These are phyloP conservation scores for Dalbergia cochinchinensis DNA, from an alignment of 306 rosid genomes.

Conservation along the genomic window DNA sequence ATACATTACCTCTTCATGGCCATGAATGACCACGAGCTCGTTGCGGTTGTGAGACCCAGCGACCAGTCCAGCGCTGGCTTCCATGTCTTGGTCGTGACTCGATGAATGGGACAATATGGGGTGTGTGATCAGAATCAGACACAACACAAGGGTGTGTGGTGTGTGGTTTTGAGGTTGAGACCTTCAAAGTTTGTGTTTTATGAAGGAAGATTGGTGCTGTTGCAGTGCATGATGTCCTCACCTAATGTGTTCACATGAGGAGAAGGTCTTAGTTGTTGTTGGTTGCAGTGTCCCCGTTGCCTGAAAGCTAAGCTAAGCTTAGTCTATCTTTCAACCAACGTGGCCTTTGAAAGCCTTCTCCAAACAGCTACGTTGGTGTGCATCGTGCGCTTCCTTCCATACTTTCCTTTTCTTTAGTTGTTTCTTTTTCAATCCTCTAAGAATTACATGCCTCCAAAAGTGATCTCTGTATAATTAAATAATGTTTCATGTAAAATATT, in stretches of 20 bases:
- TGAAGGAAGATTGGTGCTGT: conserved; percentile 33
- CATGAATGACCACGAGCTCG: conserved; percentile 53
- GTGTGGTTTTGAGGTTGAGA: conserved; percentile 35
- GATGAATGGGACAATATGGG: conserved; percentile 56
- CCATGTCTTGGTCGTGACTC: conserved; percentile 46
- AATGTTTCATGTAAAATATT: too few relatives aligned
- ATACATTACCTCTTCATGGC: conserved; percentile 52
- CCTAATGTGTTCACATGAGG: conserved; percentile 63
- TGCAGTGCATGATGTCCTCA: conserved; percentile 30
- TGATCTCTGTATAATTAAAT: too few relatives aligned
- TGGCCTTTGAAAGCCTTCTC: too few relatives aligned
- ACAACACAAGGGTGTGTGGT: neutral
- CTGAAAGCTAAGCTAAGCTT: conserved; percentile 77
- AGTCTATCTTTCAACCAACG: conserved; percentile 53
- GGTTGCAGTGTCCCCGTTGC: conserved; percentile 91
- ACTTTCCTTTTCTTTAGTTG: too few relatives aligned
- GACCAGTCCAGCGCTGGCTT: conserved; percentile 57
- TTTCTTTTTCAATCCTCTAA: too few relatives aligned
- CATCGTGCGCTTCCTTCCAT: too few relatives aligned
- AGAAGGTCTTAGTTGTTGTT: conserved; percentile 54
- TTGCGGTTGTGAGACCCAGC: conserved; percentile 55
- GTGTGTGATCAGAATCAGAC: neutral
- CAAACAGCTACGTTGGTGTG: too few relatives aligned
- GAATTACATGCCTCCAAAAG: too few relatives aligned
- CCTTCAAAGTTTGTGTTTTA: conserved; percentile 48